Conservation (phyloP, 768 basidiomycete species). For the Harrya chromipes region DNA sequence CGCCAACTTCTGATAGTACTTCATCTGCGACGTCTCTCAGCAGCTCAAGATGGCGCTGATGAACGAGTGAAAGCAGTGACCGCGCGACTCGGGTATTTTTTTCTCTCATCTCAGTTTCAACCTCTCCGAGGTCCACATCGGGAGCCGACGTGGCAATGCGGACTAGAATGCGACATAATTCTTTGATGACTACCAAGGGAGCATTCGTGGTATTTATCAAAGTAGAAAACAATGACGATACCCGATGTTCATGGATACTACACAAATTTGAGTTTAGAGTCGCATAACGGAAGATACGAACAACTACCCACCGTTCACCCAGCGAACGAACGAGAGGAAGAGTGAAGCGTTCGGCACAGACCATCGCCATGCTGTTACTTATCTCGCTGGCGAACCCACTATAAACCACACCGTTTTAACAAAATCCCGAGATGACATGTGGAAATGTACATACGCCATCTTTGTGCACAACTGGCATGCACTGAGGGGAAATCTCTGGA, state of each 20-base stretch:
- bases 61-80: slow-evolving; percentile 50
- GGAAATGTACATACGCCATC: slow-evolving; percentile 44
- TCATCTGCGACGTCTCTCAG: slow-evolving; percentile 43
- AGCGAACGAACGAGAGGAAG: slow-evolving; percentile 47
- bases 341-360: slow-evolving; percentile 57
- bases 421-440: neutral
- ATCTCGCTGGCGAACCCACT: slow-evolving; percentile 51
- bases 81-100: slow-evolving; percentile 16
- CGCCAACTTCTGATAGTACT: slow-evolving; percentile 27
- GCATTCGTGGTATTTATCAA: slow-evolving; percentile 28
- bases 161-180: slow-evolving; percentile 23
- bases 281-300: neutral
- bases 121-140: neutral
- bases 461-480: slow-evolving; percentile 40
- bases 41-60: slow-evolving; percentile 60
- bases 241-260: slow-evolving; percentile 33
- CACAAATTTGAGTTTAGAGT: slow-evolving; percentile 1
- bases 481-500: slow-evolving; percentile 43
- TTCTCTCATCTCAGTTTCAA: slow-evolving; percentile 5
- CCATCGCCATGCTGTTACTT: slow-evolving; percentile 40
- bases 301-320: slow-evolving; percentile 36
- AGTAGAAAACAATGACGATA: slow-evolving; percentile 27
- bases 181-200: slow-evolving; percentile 20
- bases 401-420: neutral
- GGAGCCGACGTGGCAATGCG: slow-evolving; percentile 13